phyloP scores from a whole-genome alignment of 768 basidiomycete genomes.

The Vishniacozyma victoriae region DNA sequence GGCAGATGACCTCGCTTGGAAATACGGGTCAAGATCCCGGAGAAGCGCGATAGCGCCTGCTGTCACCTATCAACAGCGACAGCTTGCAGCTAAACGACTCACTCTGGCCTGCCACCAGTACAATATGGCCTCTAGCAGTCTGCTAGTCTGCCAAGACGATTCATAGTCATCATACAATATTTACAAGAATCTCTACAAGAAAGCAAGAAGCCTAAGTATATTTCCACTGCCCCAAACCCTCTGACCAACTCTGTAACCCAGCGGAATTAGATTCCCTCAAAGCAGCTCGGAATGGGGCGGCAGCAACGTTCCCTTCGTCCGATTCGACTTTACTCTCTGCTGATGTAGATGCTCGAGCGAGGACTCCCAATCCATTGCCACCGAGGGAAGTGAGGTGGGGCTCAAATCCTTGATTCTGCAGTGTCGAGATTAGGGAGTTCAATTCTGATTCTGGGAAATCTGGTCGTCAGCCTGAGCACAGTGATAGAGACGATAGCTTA shows the following conservation, averaged over 20 bases:
- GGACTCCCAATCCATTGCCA: slow-evolving; percentile 81
- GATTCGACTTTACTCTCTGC: slow-evolving; percentile 1
- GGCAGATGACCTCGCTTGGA: too few relatives aligned
- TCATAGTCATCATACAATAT: too few relatives aligned
- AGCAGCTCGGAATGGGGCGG: slow-evolving; percentile 26
- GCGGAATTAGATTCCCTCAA: slow-evolving; percentile 25
- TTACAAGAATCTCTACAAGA: too few relatives aligned
- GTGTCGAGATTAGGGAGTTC: slow-evolving; percentile 56
- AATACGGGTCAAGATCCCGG: too few relatives aligned
- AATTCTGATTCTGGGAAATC: slow-evolving; percentile 65
- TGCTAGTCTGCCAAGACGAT: too few relatives aligned
- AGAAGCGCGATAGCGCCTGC: too few relatives aligned
- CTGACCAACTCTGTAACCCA: slow-evolving; percentile 27
- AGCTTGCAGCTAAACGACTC: too few relatives aligned
- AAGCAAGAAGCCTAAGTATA: too few relatives aligned
- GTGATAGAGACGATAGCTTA: slow-evolving; percentile 48
- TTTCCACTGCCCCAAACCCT: slow-evolving; percentile 25
- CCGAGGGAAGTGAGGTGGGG: slow-evolving; percentile 90
- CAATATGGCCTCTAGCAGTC: too few relatives aligned
- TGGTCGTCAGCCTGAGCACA: slow-evolving; percentile 42
- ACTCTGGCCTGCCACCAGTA: too few relatives aligned
- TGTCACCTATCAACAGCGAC: too few relatives aligned
- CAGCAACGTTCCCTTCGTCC: slow-evolving; percentile 26
- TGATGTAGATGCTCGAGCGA: slow-evolving; percentile 1
- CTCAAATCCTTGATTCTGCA: slow-evolving; percentile 63